Evolutionary conservation across 257 asterid species (phyloP), one percentile per base, ranked within the genome.

Genomic region (Solanum paucissectum): DNA sequence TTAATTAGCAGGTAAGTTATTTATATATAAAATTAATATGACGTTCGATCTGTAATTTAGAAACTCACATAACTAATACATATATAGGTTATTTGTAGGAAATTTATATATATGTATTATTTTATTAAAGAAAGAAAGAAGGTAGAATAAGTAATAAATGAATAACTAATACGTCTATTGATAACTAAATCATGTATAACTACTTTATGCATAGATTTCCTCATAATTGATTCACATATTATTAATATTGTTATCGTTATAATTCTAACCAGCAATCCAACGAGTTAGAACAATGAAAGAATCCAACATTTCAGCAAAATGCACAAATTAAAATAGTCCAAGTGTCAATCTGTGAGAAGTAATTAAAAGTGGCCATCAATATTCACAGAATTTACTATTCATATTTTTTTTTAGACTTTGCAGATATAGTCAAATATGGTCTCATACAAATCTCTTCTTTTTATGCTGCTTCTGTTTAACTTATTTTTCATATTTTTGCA

Each of bases 321-420:
- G 14, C 7, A 9, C 84, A 79, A 79, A 44, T 79, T 25, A 77
- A 27, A 42, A 4, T 4, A 12, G 4, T 62, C 62, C 0, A 77
- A 77, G 62, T 77, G 37, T 77, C 84, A 13, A 8, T 44, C 2
- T 16, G 7, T 79, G 25, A 79, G 38, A 79, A 79, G 66, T 44
- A 44, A 79, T 10, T 25, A 25, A 27, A 44, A 27, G n/a, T 46
- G 68, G 16, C 23, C 68, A 27, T 46, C 85, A 81, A 44, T 46
- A 27, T 29, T 79, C 85, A 79, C 66, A 44, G 66, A 79, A 42
- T 79, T 75, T 79, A 81, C 68, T 81, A 20, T 44, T 81, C 42
- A 23, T 75, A 10, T 32, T 32, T 25, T 5, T 23, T 2, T 37
- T 12, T 1, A 77, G 25, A 25, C 62, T 25, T 42, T 42, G 84